Evolutionary conservation across 805 yeast genomes (phyloP).

Genomic region (Candida ipomoeae): DNA sequence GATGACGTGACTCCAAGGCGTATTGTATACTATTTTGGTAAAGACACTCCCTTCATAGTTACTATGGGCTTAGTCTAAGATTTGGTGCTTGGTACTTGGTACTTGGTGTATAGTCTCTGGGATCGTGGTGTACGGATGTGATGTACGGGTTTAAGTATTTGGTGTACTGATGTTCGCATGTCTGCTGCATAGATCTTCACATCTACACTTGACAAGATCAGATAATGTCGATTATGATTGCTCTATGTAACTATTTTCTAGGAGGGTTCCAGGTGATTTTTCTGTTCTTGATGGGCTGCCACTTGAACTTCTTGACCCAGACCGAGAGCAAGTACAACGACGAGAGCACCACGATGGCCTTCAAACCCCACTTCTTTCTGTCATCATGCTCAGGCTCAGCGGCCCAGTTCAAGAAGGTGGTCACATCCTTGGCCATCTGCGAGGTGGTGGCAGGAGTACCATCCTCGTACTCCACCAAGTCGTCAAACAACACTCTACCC

Average conservation of each 20-base stretch:
- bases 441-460: constrained; percentile 98
- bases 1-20: too few relatives aligned
- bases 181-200: too few relatives aligned
- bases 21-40: too few relatives aligned
- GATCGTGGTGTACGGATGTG: too few relatives aligned
- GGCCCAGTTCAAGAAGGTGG: constrained; percentile 96
- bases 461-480: constrained; percentile 95
- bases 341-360: constrained; percentile 78
- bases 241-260: constrained; percentile 41
- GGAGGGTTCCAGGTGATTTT: constrained; percentile 92
- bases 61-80: too few relatives aligned
- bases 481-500: constrained; percentile 98
- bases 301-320: constrained; percentile 96
- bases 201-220: not conserved
- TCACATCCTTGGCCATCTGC: constrained; percentile 98
- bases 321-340: constrained; percentile 76
- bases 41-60: too few relatives aligned
- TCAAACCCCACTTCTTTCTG: constrained; percentile 93
- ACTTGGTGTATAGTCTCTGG: too few relatives aligned
- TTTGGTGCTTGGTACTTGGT: too few relatives aligned
- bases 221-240: constrained; percentile 1
- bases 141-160: too few relatives aligned
- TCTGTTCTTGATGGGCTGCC: constrained; percentile 95
- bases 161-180: not conserved
- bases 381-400: constrained; percentile 98